phyloP scores from a whole-genome alignment of 768 basidiomycete species.

The Gymnopilus junonius region DNA sequence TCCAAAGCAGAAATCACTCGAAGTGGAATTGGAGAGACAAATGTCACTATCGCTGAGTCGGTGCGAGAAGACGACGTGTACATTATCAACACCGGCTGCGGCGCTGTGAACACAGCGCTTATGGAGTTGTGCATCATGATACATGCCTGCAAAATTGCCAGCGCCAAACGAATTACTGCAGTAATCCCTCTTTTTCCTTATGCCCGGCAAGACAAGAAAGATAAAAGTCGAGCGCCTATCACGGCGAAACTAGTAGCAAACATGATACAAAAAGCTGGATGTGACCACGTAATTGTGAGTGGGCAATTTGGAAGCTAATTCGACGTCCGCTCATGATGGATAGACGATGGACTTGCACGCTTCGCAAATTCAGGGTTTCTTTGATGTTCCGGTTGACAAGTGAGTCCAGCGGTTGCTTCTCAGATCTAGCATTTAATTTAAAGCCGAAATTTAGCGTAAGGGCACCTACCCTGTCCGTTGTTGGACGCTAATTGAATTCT shows the following conservation, averaged over 20 bases:
- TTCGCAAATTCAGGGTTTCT: conserved; percentile 99
- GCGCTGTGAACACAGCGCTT: conserved; percentile 87
- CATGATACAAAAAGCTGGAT: conserved; percentile 91
- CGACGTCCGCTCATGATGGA: conserved; percentile 13
- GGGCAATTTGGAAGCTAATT: conserved; percentile 11
- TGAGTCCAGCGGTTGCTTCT: conserved; percentile 49
- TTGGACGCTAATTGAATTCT: conserved; percentile 24
- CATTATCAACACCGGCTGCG: conserved; percentile 93
- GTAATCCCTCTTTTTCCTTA: conserved; percentile 98
- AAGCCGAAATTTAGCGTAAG: conserved; percentile 22
- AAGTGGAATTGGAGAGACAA: conserved; percentile 90
- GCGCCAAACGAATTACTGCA: conserved; percentile 97
- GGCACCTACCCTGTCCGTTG: conserved; percentile 4
- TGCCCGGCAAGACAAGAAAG: conserved; percentile 98
- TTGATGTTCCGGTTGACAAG: conserved; percentile 99
- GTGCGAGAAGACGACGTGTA: conserved; percentile 99
- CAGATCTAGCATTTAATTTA: conserved; percentile 15
- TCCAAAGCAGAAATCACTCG: conserved; percentile 87
- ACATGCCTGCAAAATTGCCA: conserved; percentile 99
- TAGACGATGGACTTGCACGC: conserved; percentile 99
- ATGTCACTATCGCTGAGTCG: conserved; percentile 90
- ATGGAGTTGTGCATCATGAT: conserved; percentile 99
- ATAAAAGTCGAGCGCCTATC: conserved; percentile 97
- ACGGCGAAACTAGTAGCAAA: conserved; percentile 98
- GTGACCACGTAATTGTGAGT: conserved; percentile 96